Evolutionary conservation across 2,329 filamentous ascomycete genomes (phyloP).

Genomic region (Fusarium palustre): DNA sequence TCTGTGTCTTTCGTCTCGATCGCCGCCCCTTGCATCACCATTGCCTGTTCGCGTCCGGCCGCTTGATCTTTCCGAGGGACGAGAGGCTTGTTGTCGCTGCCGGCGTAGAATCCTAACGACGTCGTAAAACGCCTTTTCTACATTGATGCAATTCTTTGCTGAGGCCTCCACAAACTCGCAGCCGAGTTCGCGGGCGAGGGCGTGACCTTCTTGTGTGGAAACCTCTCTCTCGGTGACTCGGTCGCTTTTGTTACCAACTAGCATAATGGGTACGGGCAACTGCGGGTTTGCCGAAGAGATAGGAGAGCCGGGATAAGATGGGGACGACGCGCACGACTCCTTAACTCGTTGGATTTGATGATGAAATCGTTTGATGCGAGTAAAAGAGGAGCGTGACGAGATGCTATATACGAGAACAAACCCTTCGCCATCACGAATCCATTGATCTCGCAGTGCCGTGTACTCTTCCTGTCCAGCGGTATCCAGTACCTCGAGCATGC

Average conservation of each 20-base stretch:
- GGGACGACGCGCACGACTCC: conserved; percentile 83
- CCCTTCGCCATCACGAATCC: conserved; percentile 97
- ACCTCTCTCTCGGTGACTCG: conserved; percentile 95
- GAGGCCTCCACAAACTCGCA: conserved; percentile 98
- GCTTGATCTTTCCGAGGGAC: conserved; percentile 52
- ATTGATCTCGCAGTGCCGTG: conserved; percentile 94
- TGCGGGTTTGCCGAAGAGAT: conserved; percentile 69
- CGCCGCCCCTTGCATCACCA: conserved; percentile 51
- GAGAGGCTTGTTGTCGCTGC: conserved; percentile 73
- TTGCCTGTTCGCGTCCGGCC: conserved; percentile 56
- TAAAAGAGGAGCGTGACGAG: conserved; percentile 94
- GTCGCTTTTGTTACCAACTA: conserved; percentile 99
- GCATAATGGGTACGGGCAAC: conserved; percentile 90
- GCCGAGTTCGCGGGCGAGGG: conserved; percentile 88
- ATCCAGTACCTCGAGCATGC: conserved; percentile 97
- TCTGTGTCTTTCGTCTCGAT: conserved; percentile 51
- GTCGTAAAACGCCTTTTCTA: conserved; percentile 98
- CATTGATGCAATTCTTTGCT: conserved; percentile 97
- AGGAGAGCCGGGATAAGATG: conserved; percentile 81
- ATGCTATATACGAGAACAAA: conserved; percentile 99
- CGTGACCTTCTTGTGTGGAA: conserved; percentile 94
- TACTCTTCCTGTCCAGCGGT: conserved; percentile 99
- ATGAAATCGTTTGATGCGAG: conserved; percentile 94
- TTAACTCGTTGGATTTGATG: conserved; percentile 98
- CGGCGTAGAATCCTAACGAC: conserved; percentile 91